A percentile compares a stretch with the other conserved stretches of the same genome.
Evolutionary conservation across 495 filamentous ascomycete species (phyloP).

Genomic region (Neurospora sublineolata): DNA sequence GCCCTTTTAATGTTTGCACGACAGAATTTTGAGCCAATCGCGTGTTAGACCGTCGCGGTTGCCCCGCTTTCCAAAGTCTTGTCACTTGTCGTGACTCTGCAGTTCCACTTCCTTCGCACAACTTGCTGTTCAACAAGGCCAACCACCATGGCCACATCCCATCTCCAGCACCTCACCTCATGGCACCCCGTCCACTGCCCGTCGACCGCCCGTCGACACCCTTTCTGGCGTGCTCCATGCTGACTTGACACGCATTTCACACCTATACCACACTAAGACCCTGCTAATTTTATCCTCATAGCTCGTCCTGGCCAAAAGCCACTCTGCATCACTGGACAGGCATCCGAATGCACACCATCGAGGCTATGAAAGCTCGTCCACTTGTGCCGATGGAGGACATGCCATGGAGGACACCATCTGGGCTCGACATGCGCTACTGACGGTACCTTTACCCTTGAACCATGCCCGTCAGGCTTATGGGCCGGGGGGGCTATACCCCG

Average conservation of each 20-base stretch:
- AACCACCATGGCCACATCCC: not conserved
- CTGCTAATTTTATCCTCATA: not conserved
- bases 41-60: not conserved
- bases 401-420: not conserved
- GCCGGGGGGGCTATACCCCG: not conserved
- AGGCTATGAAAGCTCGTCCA: not conserved
- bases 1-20: constrained; percentile 15
- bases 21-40: constrained; percentile 25
- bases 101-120: not conserved
- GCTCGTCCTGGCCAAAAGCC: not conserved
- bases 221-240: not conserved
- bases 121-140: not conserved
- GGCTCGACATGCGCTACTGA: not conserved
- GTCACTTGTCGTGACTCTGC: not conserved
- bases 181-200: not conserved
- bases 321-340: not conserved
- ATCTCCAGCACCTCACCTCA: not conserved
- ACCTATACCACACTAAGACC: not conserved
- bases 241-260: not conserved
- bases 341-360: not conserved
- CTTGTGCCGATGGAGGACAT: not conserved
- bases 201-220: not conserved
- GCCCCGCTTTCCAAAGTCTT: not conserved
- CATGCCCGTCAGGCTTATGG: not conserved
- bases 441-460: not conserved